Conservation (phyloP, 2,329 filamentous ascomycete species). For the Botrytis paeoniae region DNA sequence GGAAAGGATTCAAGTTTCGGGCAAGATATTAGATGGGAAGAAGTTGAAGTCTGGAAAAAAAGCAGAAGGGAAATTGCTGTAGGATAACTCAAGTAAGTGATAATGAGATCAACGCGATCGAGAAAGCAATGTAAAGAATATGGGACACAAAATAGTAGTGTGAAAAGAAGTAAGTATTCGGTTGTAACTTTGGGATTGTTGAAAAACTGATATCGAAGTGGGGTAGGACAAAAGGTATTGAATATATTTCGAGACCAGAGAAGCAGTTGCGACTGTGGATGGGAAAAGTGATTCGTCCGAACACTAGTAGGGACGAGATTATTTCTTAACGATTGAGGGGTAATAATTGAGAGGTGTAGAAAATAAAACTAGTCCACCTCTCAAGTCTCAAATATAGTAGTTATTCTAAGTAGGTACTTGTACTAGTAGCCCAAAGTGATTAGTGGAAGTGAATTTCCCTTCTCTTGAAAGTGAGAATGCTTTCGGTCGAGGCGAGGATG, state of each 20-base stretch:
- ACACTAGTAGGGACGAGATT: neutral
- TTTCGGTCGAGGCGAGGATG: neutral
- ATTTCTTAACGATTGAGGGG: neutral
- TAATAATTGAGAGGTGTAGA: neutral
- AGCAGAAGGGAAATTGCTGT: neutral
- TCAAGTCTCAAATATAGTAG: neutral
- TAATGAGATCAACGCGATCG: neutral
- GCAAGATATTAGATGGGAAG: neutral
- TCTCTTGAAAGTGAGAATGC: constrained; percentile 3
- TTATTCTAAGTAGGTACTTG: neutral
- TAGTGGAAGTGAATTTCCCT: neutral
- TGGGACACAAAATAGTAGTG: neutral
- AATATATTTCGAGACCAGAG: neutral
- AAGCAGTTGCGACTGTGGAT: constrained; percentile 3
- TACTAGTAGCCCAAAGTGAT: neutral
- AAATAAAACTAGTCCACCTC: neutral
- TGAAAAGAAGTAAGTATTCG: neutral
- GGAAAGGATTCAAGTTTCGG: neutral
- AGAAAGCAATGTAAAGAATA: neutral
- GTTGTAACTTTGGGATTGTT: neutral
- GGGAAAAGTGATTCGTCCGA: neutral
- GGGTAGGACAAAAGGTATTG: neutral
- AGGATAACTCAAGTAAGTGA: neutral
- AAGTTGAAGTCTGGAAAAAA: neutral
- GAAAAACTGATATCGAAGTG: neutral